phyloP scores from a whole-genome alignment of 495 filamentous ascomycete genomes.

The Penicillium nucicola region DNA sequence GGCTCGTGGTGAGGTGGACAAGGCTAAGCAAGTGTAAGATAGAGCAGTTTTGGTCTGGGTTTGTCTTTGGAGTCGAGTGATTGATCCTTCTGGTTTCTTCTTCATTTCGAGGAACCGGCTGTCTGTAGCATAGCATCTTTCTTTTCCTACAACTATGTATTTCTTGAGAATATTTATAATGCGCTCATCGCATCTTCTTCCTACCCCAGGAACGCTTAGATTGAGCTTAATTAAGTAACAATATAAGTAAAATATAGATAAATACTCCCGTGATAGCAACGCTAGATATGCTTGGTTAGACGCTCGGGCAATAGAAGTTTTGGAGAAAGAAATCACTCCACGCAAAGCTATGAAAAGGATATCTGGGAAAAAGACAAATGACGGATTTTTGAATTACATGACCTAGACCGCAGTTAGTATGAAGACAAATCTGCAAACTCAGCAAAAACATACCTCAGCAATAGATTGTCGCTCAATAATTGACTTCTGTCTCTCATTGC shows the following conservation, averaged over 20 bases:
- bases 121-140: slow-evolving; percentile 43
- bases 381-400: slow-evolving; percentile 8
- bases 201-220: background rate
- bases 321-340: background rate
- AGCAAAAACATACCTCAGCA: slow-evolving; percentile 44
- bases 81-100: slow-evolving; percentile 9
- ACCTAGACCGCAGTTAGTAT: slow-evolving; percentile 16
- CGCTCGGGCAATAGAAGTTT: background rate
- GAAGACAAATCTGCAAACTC: background rate
- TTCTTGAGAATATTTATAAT: slow-evolving; percentile 17
- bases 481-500: slow-evolving; percentile 84
- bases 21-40: slow-evolving; percentile 32
- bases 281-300: background rate
- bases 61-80: slow-evolving; percentile 11
- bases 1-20: slow-evolving; percentile 46
- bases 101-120: slow-evolving; percentile 10
- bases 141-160: slow-evolving; percentile 20
- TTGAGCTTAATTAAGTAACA: background rate
- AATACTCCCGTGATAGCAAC: background rate
- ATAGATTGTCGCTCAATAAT: slow-evolving; percentile 73
- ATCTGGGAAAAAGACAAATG: background rate
- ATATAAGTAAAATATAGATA: background rate
- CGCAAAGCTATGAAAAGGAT: background rate
- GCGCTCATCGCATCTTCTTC: slow-evolving; percentile 1
- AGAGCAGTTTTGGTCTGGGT: slow-evolving; percentile 7